These are phyloP conservation scores for Lactarius deliciosus DNA, from an alignment of 768 basidiomycete species.

Conservation along the genomic window DNA sequence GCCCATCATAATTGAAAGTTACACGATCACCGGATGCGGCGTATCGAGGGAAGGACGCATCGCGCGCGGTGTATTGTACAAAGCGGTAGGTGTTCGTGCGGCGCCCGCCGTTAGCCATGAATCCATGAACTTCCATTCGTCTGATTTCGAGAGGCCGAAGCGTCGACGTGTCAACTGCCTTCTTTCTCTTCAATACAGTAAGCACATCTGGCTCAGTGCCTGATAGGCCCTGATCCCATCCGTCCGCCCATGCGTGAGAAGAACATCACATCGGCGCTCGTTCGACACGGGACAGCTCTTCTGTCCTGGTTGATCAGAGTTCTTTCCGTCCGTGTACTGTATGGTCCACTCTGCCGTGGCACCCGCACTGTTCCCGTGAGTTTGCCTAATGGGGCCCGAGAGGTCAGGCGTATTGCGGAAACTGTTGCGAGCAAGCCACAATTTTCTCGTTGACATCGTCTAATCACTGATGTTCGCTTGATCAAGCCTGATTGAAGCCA, in stretches of 20 bases:
- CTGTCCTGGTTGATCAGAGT: background rate
- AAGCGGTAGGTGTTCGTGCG: background rate
- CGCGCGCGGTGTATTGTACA: background rate
- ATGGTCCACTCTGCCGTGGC: background rate
- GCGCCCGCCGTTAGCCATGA: background rate
- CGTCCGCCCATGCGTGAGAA: background rate
- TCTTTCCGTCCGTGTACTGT: background rate
- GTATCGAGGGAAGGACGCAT: background rate
- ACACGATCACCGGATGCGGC: slow-evolving; percentile 13
- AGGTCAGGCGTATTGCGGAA: background rate
- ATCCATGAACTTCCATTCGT: background rate
- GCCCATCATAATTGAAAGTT: background rate
- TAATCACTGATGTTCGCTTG: background rate
- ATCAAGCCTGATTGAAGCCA: background rate
- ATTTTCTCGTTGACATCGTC: background rate
- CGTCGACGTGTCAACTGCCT: slow-evolving; percentile 8
- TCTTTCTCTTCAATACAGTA: background rate
- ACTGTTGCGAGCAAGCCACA: background rate
- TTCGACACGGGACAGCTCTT: background rate
- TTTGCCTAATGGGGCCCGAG: background rate
- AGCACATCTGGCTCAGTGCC: background rate
- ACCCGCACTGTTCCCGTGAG: background rate
- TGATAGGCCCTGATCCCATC: slow-evolving; percentile 16
- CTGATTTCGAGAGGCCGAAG: slow-evolving; percentile 1
- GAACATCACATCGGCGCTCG: background rate